phyloP scores from a whole-genome alignment of 495 filamentous ascomycete genomes.

The Aspergillus asperescens region DNA sequence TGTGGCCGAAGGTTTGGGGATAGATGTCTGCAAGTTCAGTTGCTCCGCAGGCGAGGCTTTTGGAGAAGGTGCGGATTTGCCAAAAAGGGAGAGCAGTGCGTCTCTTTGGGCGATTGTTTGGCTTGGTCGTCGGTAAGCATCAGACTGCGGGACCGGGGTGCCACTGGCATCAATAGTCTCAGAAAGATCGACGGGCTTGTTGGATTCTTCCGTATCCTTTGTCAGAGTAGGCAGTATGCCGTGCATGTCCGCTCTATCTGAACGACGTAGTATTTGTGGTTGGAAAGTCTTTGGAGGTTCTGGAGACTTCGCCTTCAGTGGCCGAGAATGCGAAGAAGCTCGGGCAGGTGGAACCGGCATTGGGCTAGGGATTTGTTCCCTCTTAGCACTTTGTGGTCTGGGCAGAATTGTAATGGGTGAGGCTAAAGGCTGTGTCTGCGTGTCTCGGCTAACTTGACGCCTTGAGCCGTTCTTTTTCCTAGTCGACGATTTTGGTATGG shows the following conservation, averaged over 20 bases:
- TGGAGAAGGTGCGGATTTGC: constrained; percentile 45
- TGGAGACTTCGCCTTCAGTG: constrained; percentile 19
- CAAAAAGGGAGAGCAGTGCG: constrained; percentile 64
- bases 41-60: constrained; percentile 15
- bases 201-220: constrained; percentile 15
- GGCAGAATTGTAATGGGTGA: constrained; percentile 44
- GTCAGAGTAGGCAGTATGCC: constrained; percentile 18
- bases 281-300: constrained; percentile 49
- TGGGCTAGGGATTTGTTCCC: constrained; percentile 21
- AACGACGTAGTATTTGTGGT: constrained; percentile 55
- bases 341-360: constrained; percentile 14
- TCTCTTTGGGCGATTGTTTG: constrained; percentile 59
- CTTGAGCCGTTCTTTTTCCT: constrained; percentile 22
- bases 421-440: constrained; percentile 17
- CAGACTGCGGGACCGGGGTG: constrained; percentile 11
- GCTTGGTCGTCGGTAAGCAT: constrained; percentile 38
- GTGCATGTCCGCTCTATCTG: constrained; percentile 34
- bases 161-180: not conserved
- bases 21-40: constrained; percentile 24
- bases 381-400: constrained; percentile 36
- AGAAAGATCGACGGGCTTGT: not conserved
- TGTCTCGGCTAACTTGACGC: constrained; percentile 23
- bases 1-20: constrained; percentile 18
- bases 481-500: constrained; percentile 22
- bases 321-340: constrained; percentile 15